These are phyloP conservation scores for Didymella segeticola DNA, from an alignment of 2,329 filamentous ascomycete genomes.

Conservation along the genomic window DNA sequence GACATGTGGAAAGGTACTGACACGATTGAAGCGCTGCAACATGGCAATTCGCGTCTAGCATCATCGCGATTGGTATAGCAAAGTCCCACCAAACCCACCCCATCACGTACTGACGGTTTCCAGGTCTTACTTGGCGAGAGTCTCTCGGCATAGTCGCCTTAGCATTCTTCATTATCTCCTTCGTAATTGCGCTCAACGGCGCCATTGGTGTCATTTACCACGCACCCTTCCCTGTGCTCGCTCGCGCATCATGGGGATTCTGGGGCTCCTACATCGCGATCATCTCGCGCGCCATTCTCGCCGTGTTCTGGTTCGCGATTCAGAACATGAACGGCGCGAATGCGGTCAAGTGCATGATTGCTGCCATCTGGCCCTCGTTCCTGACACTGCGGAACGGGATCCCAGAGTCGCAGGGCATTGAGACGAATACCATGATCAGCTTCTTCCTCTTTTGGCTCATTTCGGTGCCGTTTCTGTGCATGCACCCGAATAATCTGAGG, in stretches of 20 bases:
- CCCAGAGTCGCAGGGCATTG: conserved; percentile 60
- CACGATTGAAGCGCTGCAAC: conserved; percentile 51
- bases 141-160: conserved; percentile 61
- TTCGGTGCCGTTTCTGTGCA: conserved; percentile 62
- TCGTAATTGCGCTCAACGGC: conserved; percentile 68
- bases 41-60: conserved; percentile 57
- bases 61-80: conserved; percentile 46
- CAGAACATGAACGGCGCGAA: conserved; percentile 69
- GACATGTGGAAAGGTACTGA: neutral
- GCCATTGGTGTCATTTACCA: conserved; percentile 57
- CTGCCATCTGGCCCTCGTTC: conserved; percentile 66
- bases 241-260: conserved; percentile 64
- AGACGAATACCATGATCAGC: conserved; percentile 62
- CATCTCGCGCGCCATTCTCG: conserved; percentile 60
- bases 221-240: conserved; percentile 63
- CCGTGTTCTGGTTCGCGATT: conserved; percentile 70
- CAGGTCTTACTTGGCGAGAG: conserved; percentile 63
- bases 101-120: neutral
- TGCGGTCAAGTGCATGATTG: conserved; percentile 58
- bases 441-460: conserved; percentile 66
- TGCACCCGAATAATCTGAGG: conserved; percentile 62
- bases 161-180: conserved; percentile 60
- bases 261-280: conserved; percentile 64
- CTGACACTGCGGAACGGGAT: conserved; percentile 61
- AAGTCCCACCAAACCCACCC: neutral